Base-by-base conservation (phyloP, 345 rosid genomes). In the Gossypium turneri region DNA sequence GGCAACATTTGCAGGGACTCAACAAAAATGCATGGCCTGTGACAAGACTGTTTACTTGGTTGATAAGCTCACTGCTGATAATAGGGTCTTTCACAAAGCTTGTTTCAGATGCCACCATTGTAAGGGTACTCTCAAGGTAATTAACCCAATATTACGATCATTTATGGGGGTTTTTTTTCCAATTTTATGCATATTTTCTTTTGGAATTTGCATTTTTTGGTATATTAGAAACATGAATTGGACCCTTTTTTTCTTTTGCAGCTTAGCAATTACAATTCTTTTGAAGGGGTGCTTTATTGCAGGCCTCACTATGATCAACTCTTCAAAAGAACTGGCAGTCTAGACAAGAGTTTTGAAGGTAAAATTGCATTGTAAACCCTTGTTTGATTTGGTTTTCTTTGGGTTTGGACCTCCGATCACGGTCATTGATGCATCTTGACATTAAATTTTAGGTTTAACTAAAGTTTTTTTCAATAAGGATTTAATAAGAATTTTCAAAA, bases 51-150 rank as follows among this genome's bases (percentile, higher is more conserved):
- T 89, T 62, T 89, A 88, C 78, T 81, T 88, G 73, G 94, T 89
- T 12, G 94, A 88, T 44, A 88, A 85, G 77, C 67, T 89, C 19
- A 60, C 85, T 0, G 91, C 88, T 22, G 83, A 88, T 71, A 86
- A 81, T 75, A 76, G 91, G 77, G 69, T 84, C 56, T 89, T 53
- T 69, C 90, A 89, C 73, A 88, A 85, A 79, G 79, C 89, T 53
- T 89, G 94, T 80, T 89, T 88, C 77, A 78, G 90, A 34, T 89
- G 91, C 85, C 88, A 86, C 84, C 90, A 89, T 72, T 89, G 94
- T 82, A 82, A 65, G n/a, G 81, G 86, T 22, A 88, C 91, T 47
- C 91, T 88, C 59, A 86, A 85, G 90, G 91, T 86, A 80, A 15
- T 45, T 45, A 11, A 6, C 50, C 13, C 50, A 45, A 45, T 45